A percentile compares a stretch with the other conserved stretches of the same genome.
Conservation (phyloP, 306 rosid genomes). For the Amphicarpaea edgeworthii region DNA sequence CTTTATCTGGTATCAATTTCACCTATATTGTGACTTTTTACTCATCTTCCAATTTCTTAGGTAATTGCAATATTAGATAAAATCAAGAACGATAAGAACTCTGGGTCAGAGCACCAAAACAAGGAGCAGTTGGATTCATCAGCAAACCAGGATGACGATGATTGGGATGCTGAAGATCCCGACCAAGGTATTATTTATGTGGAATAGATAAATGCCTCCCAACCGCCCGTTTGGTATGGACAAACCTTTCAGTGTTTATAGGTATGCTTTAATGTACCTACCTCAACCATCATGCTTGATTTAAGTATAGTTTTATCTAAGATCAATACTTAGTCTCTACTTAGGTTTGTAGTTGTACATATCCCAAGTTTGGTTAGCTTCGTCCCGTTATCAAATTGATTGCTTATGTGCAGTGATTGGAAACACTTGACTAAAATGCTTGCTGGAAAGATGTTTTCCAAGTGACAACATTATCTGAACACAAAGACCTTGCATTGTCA, state of each 20-base stretch:
- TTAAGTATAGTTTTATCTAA: neutral
- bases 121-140: conserved; percentile 57
- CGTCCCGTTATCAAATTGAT: neutral
- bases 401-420: conserved; percentile 42
- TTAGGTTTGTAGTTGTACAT: too few relatives aligned
- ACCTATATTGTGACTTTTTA: too few relatives aligned
- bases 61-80: conserved; percentile 88
- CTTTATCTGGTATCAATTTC: too few relatives aligned
- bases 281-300: conserved; percentile 29
- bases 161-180: conserved; percentile 76
- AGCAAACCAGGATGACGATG: conserved; percentile 51
- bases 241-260: conserved; percentile 39
- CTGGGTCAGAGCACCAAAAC: too few relatives aligned
- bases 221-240: conserved; percentile 37
- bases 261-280: conserved; percentile 55
- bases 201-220: conserved; percentile 64
- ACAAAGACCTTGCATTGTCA: conserved; percentile 25
- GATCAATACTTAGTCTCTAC: conserved; percentile 17
- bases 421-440: conserved; percentile 32
- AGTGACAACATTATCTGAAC: conserved; percentile 27
- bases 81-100: conserved; percentile 74
- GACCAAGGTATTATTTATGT: conserved; percentile 81
- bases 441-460: conserved; percentile 26
- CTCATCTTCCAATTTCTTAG: conserved; percentile 42
- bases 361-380: conserved; percentile 27